phyloP scores from a whole-genome alignment of 2,329 filamentous ascomycete genomes.

The Sporothrix luriei region DNA sequence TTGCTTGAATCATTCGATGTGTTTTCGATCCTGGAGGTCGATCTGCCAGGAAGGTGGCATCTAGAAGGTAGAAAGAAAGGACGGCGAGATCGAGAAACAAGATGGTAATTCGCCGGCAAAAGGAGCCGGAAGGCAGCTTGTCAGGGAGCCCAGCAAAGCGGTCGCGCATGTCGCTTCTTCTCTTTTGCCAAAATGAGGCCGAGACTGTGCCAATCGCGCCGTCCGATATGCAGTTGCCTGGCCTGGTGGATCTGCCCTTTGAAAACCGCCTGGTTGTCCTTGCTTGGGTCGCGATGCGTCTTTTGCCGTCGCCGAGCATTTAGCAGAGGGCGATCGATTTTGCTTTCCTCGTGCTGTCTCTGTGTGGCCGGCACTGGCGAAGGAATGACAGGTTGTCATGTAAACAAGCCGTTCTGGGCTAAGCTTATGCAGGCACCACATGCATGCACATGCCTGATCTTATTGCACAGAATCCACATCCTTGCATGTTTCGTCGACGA shows the following conservation, averaged over 20 bases:
- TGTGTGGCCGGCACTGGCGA: not conserved
- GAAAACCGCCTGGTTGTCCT: not conserved
- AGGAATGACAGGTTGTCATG: slow-evolving; percentile 27
- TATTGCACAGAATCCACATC: slow-evolving; percentile 27
- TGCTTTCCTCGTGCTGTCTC: not conserved
- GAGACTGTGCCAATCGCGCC: slow-evolving; percentile 18
- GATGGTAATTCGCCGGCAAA: not conserved
- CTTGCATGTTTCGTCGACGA: slow-evolving; percentile 9
- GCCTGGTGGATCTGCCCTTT: slow-evolving; percentile 5
- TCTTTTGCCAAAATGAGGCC: slow-evolving; percentile 18
- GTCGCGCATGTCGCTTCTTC: not conserved
- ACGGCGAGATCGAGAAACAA: not conserved
- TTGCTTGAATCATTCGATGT: not conserved
- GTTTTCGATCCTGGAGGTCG: slow-evolving; percentile 18
- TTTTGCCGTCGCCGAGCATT: slow-evolving; percentile 26
- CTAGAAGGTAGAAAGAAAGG: slow-evolving; percentile 15
- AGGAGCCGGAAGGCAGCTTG: not conserved
- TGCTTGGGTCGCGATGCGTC: slow-evolving; percentile 17
- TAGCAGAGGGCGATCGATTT: slow-evolving; percentile 13
- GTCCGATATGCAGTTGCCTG: slow-evolving; percentile 10
- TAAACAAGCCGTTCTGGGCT: slow-evolving; percentile 26
- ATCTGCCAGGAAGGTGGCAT: slow-evolving; percentile 18
- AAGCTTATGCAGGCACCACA: slow-evolving; percentile 29
- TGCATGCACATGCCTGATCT: slow-evolving; percentile 27
- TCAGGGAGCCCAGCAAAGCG: not conserved